phyloP scores from a whole-genome alignment of 495 filamentous ascomycete genomes.

The Usnea hakonensis region DNA sequence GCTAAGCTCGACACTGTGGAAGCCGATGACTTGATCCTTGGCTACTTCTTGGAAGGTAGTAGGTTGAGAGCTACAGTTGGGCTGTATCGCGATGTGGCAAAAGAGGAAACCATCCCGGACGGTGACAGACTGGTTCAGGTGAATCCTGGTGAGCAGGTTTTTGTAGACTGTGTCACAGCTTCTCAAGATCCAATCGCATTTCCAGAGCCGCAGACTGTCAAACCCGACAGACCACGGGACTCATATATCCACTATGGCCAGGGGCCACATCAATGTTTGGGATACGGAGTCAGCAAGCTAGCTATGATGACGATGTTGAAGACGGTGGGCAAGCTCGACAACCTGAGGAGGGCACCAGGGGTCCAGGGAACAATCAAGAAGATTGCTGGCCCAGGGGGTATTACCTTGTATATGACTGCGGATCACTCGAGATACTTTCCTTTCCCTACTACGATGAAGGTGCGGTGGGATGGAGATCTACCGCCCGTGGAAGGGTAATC shows the following conservation, averaged over 20 bases:
- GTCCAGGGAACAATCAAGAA: constrained; percentile 63
- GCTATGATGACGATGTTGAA: constrained; percentile 58
- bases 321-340: constrained; percentile 44
- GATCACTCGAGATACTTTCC: constrained; percentile 62
- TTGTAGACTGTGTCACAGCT: constrained; percentile 47
- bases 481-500: constrained; percentile 16
- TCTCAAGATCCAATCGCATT: constrained; percentile 51
- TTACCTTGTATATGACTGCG: constrained; percentile 60
- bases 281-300: constrained; percentile 46
- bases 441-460: constrained; percentile 59
- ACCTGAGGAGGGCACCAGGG: constrained; percentile 55
- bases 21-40: constrained; percentile 39
- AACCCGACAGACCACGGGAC: constrained; percentile 54
- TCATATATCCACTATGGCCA: constrained; percentile 57
- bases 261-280: constrained; percentile 53
- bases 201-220: constrained; percentile 57
- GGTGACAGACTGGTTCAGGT: constrained; percentile 35
- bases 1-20: constrained; percentile 39
- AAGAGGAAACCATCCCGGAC: constrained; percentile 36
- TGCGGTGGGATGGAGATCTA: constrained; percentile 42
- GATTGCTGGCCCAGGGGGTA: constrained; percentile 46
- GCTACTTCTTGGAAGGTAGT: constrained; percentile 51
- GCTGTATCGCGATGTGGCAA: constrained; percentile 42
- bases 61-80: constrained; percentile 49
- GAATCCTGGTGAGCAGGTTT: constrained; percentile 40